phyloP scores from a whole-genome alignment of 176 grass and related monocot species.

The Phoenix dactylifera region DNA sequence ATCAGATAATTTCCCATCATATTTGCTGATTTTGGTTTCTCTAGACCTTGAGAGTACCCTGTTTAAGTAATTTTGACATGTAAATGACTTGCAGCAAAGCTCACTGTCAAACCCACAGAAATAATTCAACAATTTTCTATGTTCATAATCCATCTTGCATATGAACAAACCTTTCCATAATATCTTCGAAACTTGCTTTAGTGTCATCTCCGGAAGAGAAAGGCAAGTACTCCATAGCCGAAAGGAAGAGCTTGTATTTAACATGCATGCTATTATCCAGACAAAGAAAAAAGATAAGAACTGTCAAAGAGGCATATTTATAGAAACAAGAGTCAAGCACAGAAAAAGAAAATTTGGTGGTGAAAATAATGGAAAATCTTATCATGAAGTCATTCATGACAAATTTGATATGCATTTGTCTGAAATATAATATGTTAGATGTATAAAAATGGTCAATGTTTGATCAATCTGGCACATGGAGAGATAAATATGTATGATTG shows the following conservation, averaged over 20 bases:
- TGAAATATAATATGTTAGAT: too few relatives aligned
- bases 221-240: conserved; percentile 83
- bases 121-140: too few relatives aligned
- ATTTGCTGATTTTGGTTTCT: conserved; percentile 49
- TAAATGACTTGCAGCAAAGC: too few relatives aligned
- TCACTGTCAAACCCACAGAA: too few relatives aligned
- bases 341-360: not conserved
- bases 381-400: too few relatives aligned
- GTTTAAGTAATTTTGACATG: conserved; percentile 1
- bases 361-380: not conserved
- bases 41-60: conserved; percentile 89
- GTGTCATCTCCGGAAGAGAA: conserved; percentile 57
- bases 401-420: too few relatives aligned
- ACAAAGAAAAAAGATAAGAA: conserved; percentile 11
- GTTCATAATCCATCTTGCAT: not conserved
- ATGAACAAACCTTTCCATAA: conserved; percentile 78
- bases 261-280: conserved; percentile 51
- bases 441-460: too few relatives aligned
- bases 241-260: conserved; percentile 88
- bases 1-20: conserved; percentile 51
- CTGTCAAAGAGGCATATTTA: not conserved
- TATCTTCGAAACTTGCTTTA: conserved; percentile 83
- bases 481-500: too few relatives aligned
- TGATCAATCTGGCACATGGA: too few relatives aligned
- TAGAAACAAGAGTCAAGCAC: not conserved